A percentile compares a stretch with the other conserved stretches of the same genome.
phyloP scores from a whole-genome alignment of 352 stramenopile species.

The Pythium dissimile region DNA sequence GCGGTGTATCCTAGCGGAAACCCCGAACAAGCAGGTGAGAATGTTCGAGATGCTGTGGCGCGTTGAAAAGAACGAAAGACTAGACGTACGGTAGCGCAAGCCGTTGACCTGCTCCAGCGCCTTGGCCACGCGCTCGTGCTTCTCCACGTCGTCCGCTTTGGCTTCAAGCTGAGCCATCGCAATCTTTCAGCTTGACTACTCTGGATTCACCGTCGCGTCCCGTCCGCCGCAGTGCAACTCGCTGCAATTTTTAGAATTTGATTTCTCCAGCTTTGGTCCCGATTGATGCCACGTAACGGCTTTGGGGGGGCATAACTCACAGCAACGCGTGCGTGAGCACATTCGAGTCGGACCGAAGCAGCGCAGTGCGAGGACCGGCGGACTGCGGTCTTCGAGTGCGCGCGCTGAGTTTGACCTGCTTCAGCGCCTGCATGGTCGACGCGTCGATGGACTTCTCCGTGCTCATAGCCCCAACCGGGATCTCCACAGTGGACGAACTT shows the following conservation, averaged over 20 bases:
- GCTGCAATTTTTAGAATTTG: too few relatives aligned
- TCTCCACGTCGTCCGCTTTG: conserved; percentile 25
- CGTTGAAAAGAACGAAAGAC: background rate
- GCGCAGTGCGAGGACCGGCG: conserved; percentile 12
- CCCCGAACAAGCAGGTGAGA: background rate
- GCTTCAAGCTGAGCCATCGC: conserved; percentile 1
- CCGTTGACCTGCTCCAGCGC: conserved; percentile 72
- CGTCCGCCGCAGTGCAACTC: too few relatives aligned
- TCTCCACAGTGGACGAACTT: conserved; percentile 1
- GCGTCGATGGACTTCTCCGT: conserved; percentile 28
- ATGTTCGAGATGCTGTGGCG: too few relatives aligned
- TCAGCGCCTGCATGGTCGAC: conserved; percentile 38
- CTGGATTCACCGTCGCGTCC: too few relatives aligned
- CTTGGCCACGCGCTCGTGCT: conserved; percentile 58
- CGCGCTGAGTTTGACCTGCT: conserved; percentile 36
- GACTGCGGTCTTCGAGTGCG: conserved; percentile 50
- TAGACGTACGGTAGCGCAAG: conserved; percentile 50
- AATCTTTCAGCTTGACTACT: too few relatives aligned
- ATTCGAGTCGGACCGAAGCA: background rate
- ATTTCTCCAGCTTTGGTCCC: too few relatives aligned
- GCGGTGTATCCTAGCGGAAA: conserved; percentile 43
- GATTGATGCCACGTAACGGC: too few relatives aligned
- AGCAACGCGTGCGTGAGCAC: conserved; percentile 20
- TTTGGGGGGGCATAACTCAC: conserved; percentile 10
- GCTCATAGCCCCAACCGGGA: background rate